Base-by-base conservation (phyloP, 352 stramenopile genomes). In the Pythium sp. region DNA sequence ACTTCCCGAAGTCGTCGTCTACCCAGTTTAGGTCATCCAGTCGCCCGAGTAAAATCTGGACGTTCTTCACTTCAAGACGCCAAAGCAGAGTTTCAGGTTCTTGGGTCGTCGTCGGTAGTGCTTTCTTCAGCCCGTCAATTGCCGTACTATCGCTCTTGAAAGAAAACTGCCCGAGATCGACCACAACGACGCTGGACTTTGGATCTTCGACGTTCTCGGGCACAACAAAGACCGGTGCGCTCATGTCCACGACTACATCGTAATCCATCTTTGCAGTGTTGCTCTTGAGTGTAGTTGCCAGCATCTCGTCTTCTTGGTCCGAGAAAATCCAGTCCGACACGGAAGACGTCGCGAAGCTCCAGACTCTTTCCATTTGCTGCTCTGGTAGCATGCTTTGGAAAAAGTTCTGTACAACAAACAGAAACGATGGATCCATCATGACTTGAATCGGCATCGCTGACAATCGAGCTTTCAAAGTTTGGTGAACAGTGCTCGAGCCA, bases 321-420 rank as follows among this genome's bases (percentile, higher is more conserved):
- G 86, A 77, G 69, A 93, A 93, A 49, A 95, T 89, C 80, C 85
- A 95, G 22, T 92, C 81, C 6, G 85, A 80, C 9, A 95, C 84
- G 28, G 87, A 94, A 49, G 82, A 92, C 30, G 87, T 95, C 36
- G 86, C 86, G 56, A 92, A 93, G 53, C 75, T 84, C 87, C 87
- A 95, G 9, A 90, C 85, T 43, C 80, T 82, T 32, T 95, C 84
- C 12, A 92, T 70, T 62, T 94, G 78, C 32, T 90, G 79, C 7
- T 91, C 81, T 11, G 84, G 76, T 15, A 93, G 38, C 47, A 89
- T 70, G 53, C 84, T 89, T 43, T 81, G 67, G 60, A 95, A 93
- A 60, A 95, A 95, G 14, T 77, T 67, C n/a, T 87, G 71, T 15
- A 94, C 56, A 28, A 82, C 80, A 38, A 92, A 69, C 66, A 93